phyloP scores from a whole-genome alignment of 2,329 filamentous ascomycete genomes.

The Botrytis byssoidea region DNA sequence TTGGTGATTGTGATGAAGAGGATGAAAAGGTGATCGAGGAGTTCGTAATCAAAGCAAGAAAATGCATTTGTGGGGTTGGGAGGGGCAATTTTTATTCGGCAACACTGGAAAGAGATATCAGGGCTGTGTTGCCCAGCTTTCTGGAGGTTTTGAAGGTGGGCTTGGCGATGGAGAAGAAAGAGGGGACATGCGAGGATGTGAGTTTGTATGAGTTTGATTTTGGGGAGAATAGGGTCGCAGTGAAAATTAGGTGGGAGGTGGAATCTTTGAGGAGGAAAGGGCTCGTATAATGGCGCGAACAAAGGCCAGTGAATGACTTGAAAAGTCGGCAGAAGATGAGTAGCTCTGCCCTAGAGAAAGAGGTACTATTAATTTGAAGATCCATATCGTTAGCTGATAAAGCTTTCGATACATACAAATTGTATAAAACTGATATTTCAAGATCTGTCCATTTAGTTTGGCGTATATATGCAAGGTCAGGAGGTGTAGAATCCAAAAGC shows the following conservation, averaged over 20 bases:
- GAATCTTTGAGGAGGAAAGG: neutral
- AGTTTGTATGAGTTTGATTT: neutral
- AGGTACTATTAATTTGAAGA: neutral
- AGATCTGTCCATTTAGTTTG: neutral
- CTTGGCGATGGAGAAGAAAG: neutral
- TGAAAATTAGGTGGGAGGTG: neutral
- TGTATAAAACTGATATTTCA: neutral
- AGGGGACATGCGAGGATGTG: neutral
- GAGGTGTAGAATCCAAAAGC: neutral
- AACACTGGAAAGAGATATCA: neutral
- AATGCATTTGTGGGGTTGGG: neutral
- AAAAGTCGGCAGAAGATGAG: fast-evolving
- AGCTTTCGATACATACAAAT: neutral
- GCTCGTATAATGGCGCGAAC: neutral
- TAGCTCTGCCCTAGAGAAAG: fast-evolving
- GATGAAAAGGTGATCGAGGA: neutral
- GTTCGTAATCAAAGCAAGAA: neutral
- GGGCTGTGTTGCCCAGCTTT: neutral
- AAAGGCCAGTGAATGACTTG: too few relatives aligned
- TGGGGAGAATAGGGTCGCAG: neutral
- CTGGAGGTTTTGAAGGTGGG: neutral
- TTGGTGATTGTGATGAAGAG: neutral
- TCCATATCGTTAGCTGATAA: fast-evolving
- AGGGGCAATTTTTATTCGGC: conserved; percentile 1
- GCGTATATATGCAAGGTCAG: neutral